Base-by-base conservation (phyloP, 2,329 filamentous ascomycete species). In the Amesomyces nigricolor region DNA sequence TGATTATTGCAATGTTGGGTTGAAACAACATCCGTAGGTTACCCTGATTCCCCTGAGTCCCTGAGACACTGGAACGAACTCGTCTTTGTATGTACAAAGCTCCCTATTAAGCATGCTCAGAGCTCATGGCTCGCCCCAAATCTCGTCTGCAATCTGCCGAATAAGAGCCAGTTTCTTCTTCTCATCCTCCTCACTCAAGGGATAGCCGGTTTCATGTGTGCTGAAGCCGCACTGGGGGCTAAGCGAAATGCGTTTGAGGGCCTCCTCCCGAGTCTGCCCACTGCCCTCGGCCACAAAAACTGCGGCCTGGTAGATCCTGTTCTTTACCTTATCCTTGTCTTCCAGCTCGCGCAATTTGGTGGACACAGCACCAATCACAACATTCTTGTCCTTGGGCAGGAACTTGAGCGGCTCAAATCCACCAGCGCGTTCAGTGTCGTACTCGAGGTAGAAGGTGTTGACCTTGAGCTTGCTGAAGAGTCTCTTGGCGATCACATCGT, bases 211-310 rank as follows among this genome's bases (percentile, higher is more conserved):
- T 62, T 86, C 82, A 67, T 91, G 87, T 37, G 83, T 88, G 37
- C 86, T 88, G 69, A 88, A 88, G 5, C 85, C 85, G 67, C 85
- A 88, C 72, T 89, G 86, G 0, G 87, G 86, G 66, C 82, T 87
- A 16, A 89, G 78, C 53, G 78, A 78, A 47, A 91, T 73, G 62
- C 85, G 80, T 70, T 86, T 78, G 11, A 91, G 73, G 0, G 86
- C 86, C 68, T 89, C 80, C 67, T 88, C 80, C 45, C 76, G 75
- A 2, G 75, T 80, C 71, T 87, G 76, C 9, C 79, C 80, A 51
- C 78, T 83, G 0, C 87, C 87, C 70, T 86, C 77, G 0, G 86
- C 86, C 26, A 91, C 80, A 68, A 83, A 85, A 48, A 86, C 80
- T 2, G 86, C 87, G 0, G 83, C 84, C 58, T 75, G 73, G 59